Percentiles rank a stretch among this genome's conserved stretches.
phyloP scores from a whole-genome alignment of 768 basidiomycete species.

The Boletellus sp. region DNA sequence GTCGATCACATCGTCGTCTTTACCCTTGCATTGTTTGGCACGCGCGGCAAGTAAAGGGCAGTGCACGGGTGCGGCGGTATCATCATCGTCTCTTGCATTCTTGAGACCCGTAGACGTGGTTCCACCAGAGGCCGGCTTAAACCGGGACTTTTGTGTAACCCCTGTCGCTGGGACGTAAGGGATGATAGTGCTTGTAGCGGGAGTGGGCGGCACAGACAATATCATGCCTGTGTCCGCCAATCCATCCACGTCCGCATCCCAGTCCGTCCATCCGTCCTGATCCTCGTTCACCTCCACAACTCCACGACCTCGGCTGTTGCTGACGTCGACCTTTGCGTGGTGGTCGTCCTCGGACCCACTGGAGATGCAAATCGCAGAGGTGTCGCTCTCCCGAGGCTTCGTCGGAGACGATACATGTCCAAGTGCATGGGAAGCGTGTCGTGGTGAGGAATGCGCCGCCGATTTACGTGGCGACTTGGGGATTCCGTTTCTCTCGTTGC shows the following conservation, averaged over 20 bases:
- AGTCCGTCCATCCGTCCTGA: not conserved
- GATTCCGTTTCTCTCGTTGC: constrained; percentile 1
- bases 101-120: not conserved
- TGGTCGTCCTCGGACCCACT: constrained; percentile 27
- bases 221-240: constrained; percentile 26
- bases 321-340: not conserved
- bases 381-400: constrained; percentile 9
- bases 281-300: not conserved
- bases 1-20: constrained; percentile 37
- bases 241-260: constrained; percentile 3
- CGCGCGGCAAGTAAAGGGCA: constrained; percentile 24
- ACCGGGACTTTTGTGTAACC: constrained; percentile 6
- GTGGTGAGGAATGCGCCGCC: constrained; percentile 22
- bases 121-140: constrained; percentile 13
- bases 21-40: constrained; percentile 7
- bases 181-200: not conserved
- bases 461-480: constrained; percentile 28
- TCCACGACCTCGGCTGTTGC: not conserved
- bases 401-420: constrained; percentile 15
- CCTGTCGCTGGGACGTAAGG: not conserved
- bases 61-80: not conserved
- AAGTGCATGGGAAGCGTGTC: constrained; percentile 2
- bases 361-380: constrained; percentile 24
- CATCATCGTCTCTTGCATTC: not conserved
- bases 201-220: constrained; percentile 22